Conservation (phyloP, 768 basidiomycete genomes). For the Exidia glandulosa region DNA sequence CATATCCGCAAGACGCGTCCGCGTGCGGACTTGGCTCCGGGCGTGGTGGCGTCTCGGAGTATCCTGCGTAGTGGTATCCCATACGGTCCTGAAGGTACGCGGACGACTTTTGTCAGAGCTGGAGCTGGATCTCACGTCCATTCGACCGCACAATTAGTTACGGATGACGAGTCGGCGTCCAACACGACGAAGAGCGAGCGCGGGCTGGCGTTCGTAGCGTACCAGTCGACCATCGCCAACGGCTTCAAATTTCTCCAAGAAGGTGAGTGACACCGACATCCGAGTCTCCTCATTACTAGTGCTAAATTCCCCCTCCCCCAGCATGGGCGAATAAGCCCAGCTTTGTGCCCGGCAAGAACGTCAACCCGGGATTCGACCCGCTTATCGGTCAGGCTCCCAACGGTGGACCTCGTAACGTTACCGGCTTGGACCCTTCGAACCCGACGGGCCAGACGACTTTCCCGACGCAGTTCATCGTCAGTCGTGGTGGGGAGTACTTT, state of each 20-base stretch:
- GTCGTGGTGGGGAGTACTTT: background rate
- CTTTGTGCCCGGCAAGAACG: background rate
- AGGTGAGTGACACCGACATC: too few relatives aligned
- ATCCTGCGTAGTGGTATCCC: slow-evolving; percentile 25
- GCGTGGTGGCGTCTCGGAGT: background rate
- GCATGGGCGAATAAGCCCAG: background rate
- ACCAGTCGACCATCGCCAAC: slow-evolving; percentile 20
- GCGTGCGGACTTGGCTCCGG: slow-evolving; percentile 13
- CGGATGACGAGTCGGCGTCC: background rate
- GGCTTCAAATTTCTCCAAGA: slow-evolving; percentile 21
- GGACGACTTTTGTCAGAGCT: background rate
- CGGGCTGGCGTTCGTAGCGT: slow-evolving; percentile 29
- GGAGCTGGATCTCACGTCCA: too few relatives aligned
- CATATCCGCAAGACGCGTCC: slow-evolving; percentile 33
- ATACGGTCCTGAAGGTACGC: slow-evolving; percentile 21
- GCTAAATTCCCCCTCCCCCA: too few relatives aligned
- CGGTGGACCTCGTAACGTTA: too few relatives aligned
- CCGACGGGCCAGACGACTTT: background rate
- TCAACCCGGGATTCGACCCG: background rate
- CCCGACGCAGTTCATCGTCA: background rate
- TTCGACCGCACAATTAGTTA: background rate
- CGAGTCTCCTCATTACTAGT: too few relatives aligned
- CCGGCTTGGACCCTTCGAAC: background rate
- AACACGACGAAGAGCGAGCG: slow-evolving; percentile 25
- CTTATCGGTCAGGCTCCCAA: background rate